These are phyloP conservation scores for Cercospora sp. DNA, from an alignment of 2,329 filamentous ascomycete species.

Conservation along the genomic window DNA sequence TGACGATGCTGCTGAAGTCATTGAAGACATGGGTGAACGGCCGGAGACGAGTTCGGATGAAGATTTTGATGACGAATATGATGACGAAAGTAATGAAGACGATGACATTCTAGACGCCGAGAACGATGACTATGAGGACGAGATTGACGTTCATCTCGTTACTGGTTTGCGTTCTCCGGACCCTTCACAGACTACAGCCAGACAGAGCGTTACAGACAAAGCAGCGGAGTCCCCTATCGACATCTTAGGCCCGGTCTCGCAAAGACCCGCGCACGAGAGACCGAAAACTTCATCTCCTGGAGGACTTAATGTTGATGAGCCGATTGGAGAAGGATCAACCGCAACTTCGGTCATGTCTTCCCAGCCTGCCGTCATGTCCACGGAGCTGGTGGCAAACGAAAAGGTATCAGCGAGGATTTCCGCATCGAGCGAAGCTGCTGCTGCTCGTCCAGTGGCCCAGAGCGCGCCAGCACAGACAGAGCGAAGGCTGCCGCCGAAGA, in stretches of 20 bases:
- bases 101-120: slow-evolving; percentile 10
- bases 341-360: not conserved
- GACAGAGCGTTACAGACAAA: not conserved
- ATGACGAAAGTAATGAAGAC: slow-evolving; percentile 11
- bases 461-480: not conserved
- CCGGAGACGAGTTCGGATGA: slow-evolving; percentile 18
- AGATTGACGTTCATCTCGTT: slow-evolving; percentile 3
- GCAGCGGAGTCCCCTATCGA: not conserved
- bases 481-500: slow-evolving; percentile 7
- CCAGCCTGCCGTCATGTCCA: not conserved
- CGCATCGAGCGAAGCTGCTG: not conserved
- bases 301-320: not conserved
- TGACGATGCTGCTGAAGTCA: slow-evolving; percentile 27
- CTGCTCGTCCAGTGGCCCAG: not conserved
- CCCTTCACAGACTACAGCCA: not conserved
- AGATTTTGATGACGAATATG: slow-evolving; percentile 12
- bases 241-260: not conserved
- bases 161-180: not conserved
- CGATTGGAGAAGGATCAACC: not conserved
- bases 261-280: not conserved
- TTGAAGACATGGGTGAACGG: slow-evolving; percentile 26
- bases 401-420: not conserved
- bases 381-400: not conserved
- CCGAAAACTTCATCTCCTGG: not conserved
- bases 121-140: slow-evolving; percentile 2